Percentiles rank a stretch among this genome's conserved stretches.
phyloP scores from a whole-genome alignment of 257 asterid genomes.

The Nicotiana tabacum region DNA sequence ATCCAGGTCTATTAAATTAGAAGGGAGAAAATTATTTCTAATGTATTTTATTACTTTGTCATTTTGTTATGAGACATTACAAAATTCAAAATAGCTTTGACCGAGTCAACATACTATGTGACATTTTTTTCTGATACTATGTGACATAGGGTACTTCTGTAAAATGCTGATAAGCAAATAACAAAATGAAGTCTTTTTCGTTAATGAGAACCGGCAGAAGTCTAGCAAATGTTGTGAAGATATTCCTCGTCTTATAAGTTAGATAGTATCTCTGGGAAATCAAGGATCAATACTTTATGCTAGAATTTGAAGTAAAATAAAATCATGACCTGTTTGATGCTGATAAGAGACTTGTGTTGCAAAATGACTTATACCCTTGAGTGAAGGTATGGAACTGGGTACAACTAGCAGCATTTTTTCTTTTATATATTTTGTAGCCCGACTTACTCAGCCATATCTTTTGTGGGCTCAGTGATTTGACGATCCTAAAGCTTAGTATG shows the following conservation, averaged over 20 bases:
- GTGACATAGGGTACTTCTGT: not conserved
- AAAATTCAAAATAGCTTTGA: not conserved
- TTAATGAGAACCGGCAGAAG: not conserved
- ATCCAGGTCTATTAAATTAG: not conserved
- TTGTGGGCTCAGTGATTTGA: not conserved
- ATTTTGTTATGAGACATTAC: not conserved
- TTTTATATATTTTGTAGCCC: not conserved
- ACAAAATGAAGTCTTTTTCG: not conserved
- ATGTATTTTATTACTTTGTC: not conserved
- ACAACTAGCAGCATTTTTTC: not conserved
- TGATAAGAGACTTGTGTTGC: not conserved
- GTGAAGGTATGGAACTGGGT: not conserved
- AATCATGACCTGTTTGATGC: constrained; percentile 5
- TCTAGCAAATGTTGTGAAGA: not conserved
- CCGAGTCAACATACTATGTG: not conserved
- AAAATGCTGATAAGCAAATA: constrained; percentile 6
- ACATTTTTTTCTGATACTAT: too few relatives aligned
- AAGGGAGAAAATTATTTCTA: not conserved
- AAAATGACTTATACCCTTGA: not conserved
- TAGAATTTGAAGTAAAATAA: not conserved
- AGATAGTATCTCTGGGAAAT: not conserved
- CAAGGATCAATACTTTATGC: not conserved
- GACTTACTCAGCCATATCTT: not conserved
- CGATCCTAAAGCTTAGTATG: not conserved
- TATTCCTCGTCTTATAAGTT: not conserved